These are phyloP conservation scores for Saturnispora serradocipensis DNA, from an alignment of 805 yeast species.

Conservation along the genomic window DNA sequence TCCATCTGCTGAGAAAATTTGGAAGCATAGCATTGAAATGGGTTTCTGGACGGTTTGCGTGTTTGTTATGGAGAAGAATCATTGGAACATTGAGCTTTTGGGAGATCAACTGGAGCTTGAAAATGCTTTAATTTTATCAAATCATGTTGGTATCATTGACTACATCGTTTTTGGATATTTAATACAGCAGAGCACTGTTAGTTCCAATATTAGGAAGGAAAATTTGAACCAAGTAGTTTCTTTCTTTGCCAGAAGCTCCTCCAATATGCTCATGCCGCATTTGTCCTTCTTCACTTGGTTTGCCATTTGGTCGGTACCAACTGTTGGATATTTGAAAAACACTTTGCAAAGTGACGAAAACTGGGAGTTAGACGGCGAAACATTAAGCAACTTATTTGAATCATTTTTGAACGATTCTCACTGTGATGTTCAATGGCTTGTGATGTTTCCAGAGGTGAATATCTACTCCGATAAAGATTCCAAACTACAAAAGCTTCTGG, in stretches of 20 bases:
- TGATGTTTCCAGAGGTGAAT: constrained; percentile 81
- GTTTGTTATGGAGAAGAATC: constrained; percentile 26
- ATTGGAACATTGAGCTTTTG: constrained; percentile 29
- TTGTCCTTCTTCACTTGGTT: constrained; percentile 69
- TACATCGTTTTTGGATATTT: constrained; percentile 41
- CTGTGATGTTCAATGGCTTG: constrained; percentile 44
- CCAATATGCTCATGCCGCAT: constrained; percentile 29
- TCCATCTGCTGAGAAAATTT: neutral
- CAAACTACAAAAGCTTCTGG: constrained; percentile 42
- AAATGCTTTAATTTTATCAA: constrained; percentile 32
- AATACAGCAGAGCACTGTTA: neutral
- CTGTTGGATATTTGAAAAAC: constrained; percentile 35
- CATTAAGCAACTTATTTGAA: constrained; percentile 27
- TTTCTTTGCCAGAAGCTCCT: constrained; percentile 22
- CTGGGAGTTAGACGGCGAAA: constrained; percentile 43
- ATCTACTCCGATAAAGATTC: constrained; percentile 44
- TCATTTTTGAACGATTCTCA: constrained; percentile 19
- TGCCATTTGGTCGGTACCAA: constrained; percentile 52
- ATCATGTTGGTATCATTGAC: constrained; percentile 66
- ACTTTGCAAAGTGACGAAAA: constrained; percentile 59
- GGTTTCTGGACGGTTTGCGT: constrained; percentile 28
- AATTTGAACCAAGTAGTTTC: neutral
- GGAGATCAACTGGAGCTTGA: constrained; percentile 38
- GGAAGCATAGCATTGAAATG: neutral
- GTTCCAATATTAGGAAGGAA: constrained; percentile 10